phyloP scores from a whole-genome alignment of 2,329 filamentous ascomycete species.

The Colletotrichum cereale region DNA sequence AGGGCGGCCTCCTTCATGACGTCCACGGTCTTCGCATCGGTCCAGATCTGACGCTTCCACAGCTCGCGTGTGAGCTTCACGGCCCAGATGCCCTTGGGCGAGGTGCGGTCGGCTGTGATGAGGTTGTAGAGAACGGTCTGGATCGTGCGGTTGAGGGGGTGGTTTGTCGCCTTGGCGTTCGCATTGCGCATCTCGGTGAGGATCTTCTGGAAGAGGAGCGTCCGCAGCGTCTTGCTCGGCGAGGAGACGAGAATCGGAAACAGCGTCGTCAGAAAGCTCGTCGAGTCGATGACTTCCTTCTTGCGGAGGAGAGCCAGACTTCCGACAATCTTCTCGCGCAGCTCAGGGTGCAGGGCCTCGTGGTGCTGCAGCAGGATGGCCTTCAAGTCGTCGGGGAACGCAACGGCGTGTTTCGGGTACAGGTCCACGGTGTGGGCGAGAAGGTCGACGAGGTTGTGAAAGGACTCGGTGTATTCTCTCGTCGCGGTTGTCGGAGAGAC shows the following conservation, averaged over 20 bases:
- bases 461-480: conserved; percentile 82
- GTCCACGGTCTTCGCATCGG: conserved; percentile 93
- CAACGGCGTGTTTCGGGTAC: conserved; percentile 83
- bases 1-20: conserved; percentile 96
- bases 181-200: conserved; percentile 89
- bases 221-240: conserved; percentile 88
- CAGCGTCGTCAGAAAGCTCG: conserved; percentile 86
- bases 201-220: conserved; percentile 88
- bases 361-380: conserved; percentile 86
- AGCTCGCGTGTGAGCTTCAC: conserved; percentile 95
- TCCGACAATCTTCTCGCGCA: conserved; percentile 94
- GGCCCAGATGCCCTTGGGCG: conserved; percentile 91
- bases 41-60: conserved; percentile 98
- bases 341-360: conserved; percentile 81
- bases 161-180: conserved; percentile 89
- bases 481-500: conserved; percentile 83
- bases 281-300: conserved; percentile 92
- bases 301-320: conserved; percentile 88
- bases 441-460: conserved; percentile 93
- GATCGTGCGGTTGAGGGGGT: conserved; percentile 91
- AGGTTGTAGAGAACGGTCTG: conserved; percentile 95
- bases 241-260: conserved; percentile 95
- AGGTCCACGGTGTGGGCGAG: conserved; percentile 94
- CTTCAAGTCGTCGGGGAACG: conserved; percentile 85
- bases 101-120: conserved; percentile 85